These are phyloP conservation scores for Kluyveromyces sp. DNA, from an alignment of 1,139 yeast species.

Conservation along the genomic window DNA sequence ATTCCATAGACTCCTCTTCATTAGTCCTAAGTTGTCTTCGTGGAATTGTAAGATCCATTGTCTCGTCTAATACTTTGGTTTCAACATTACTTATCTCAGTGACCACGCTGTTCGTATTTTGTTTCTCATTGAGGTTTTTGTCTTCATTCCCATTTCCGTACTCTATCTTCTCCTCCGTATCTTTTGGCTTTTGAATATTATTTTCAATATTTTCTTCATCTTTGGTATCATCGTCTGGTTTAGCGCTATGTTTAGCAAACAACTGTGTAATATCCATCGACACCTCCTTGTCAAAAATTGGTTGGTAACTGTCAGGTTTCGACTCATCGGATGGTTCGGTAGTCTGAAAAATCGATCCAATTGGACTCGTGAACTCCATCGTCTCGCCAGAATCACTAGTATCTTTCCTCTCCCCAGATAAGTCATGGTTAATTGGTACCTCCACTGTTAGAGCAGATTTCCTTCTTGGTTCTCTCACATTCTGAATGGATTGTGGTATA, in stretches of 20 bases:
- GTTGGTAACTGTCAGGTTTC: conserved; percentile 1
- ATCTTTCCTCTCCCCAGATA: neutral
- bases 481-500: conserved; percentile 32
- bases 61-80: neutral
- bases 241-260: conserved; percentile 14
- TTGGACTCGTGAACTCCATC: conserved; percentile 17
- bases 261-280: conserved; percentile 22
- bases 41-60: conserved; percentile 7
- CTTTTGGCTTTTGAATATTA: too few species aligned
- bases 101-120: neutral
- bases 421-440: neutral
- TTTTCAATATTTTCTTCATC: neutral
- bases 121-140: neutral
- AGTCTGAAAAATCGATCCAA: neutral
- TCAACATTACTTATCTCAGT: too few species aligned
- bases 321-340: neutral
- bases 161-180: neutral
- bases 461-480: conserved; percentile 32
- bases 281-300: conserved; percentile 14
- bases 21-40: neutral
- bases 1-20: conserved; percentile 8
- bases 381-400: conserved; percentile 6
- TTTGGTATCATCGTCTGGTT: conserved; percentile 5
- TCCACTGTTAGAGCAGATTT: conserved; percentile 5
- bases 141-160: neutral